Evolutionary conservation across 352 stramenopile species (phyloP), one percentile per base, ranked within the genome.

Genomic region (Phytophthora vignae): DNA sequence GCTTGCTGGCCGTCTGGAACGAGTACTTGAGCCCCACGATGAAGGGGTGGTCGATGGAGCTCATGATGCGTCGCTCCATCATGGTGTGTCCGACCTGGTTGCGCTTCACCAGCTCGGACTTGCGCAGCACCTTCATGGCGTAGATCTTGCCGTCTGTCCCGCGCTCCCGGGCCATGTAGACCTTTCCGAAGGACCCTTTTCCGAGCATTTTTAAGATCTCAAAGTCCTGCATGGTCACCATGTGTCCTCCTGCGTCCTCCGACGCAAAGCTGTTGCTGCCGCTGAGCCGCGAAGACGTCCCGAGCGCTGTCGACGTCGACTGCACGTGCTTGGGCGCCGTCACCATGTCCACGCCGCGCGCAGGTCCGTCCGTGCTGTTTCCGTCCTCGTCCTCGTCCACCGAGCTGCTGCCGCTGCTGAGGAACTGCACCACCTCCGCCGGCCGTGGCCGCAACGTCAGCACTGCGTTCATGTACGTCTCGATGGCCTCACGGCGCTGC

Each of bases 141-240:
- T 92, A 71, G 46, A 96, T 91, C 60, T 93, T 85, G 12, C 77
- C 80, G n/a, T 80, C 76, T 4, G 74, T 77, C 6, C 67, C 64
- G 38, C 95, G 94, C 69, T 98, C 93, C 58, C 91, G 87, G 7
- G 99, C 98, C 56, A 99, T 92, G 78, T 99, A 99, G 31, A 99
- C 98, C 74, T 99, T 99, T 73, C 96, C 96, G 79, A 99, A 99
- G 6, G 90, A 98, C 31, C 97, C 97, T 72, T 99, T 99, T 44
- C 97, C 97, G 71, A 99, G 96, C 79, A 99, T 98, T 78, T 98
- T 98, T 31, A 99, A 88, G 61, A 99, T 97, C 69, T 99, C 96
- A 80, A 99, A 99, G 69, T 97, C 91, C 57, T 84, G 77, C 83
- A 94, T 91, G 2, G 74, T 81, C 42, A 96, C 81, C 17, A 85